A percentile compares a stretch with the other conserved stretches of the same genome.
These are phyloP conservation scores for Eremothecium cymbalariae DNA, from an alignment of 1,139 yeast genomes.

Conservation along the genomic window DNA sequence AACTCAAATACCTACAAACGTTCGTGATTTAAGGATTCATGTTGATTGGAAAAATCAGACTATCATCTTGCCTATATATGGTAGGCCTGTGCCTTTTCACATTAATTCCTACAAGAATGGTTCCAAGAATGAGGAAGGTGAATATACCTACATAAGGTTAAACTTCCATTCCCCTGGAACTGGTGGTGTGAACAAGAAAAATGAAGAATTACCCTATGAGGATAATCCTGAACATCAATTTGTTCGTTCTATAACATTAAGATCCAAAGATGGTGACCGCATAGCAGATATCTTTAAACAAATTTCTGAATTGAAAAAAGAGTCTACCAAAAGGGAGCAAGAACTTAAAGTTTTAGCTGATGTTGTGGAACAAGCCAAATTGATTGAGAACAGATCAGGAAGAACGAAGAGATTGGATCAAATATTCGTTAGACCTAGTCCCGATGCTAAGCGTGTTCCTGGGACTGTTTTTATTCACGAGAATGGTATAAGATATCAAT, in stretches of 20 bases:
- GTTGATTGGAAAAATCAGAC: slow-evolving; percentile 87
- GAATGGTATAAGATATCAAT: slow-evolving; percentile 90
- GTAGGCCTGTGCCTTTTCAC: slow-evolving; percentile 97
- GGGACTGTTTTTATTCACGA: slow-evolving; percentile 90
- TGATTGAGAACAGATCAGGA: slow-evolving; percentile 69
- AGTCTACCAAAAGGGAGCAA: slow-evolving; percentile 79
- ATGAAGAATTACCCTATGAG: slow-evolving; percentile 82
- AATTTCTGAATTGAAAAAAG: slow-evolving; percentile 87
- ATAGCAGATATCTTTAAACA: slow-evolving; percentile 87
- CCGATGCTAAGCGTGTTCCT: slow-evolving; percentile 90
- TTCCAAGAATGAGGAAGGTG: slow-evolving; percentile 94
- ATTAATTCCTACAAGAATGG: slow-evolving; percentile 91
- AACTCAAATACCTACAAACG: slow-evolving; percentile 77
- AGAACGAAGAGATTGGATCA: slow-evolving; percentile 82
- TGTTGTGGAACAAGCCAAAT: slow-evolving; percentile 85
- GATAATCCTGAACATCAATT: slow-evolving; percentile 80
- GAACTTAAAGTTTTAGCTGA: slow-evolving; percentile 92
- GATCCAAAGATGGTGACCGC: slow-evolving; percentile 86
- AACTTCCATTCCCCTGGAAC: slow-evolving; percentile 93
- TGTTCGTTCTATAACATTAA: slow-evolving; percentile 71
- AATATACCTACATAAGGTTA: slow-evolving; percentile 78
- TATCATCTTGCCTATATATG: slow-evolving; percentile 81
- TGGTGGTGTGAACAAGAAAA: slow-evolving; percentile 60
- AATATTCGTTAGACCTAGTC: slow-evolving; percentile 89
- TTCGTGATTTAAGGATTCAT: slow-evolving; percentile 75